These are phyloP conservation scores for Ophiocordyceps camponoti-floridani DNA, from an alignment of 2,329 filamentous ascomycete species.

Conservation along the genomic window DNA sequence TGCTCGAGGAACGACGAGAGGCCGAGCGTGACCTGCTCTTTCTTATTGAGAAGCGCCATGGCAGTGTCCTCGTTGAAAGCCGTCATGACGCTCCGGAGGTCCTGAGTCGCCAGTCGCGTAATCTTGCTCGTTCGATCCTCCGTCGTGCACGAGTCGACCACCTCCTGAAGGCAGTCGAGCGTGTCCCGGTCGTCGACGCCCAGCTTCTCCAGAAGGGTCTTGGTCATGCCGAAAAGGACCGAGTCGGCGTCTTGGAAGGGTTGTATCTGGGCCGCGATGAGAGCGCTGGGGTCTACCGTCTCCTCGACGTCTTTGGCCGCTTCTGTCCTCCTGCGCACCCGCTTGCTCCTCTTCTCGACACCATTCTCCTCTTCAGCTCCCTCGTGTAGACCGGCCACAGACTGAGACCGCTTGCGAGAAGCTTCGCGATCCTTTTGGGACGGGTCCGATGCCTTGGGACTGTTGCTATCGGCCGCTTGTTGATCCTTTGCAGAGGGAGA, in stretches of 20 bases:
- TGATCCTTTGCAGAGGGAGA: constrained; percentile 7
- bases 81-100: constrained; percentile 29
- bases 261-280: constrained; percentile 35
- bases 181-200: constrained; percentile 31
- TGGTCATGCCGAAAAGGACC: constrained; percentile 35
- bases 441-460: constrained; percentile 10
- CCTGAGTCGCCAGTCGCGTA: constrained; percentile 25
- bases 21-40: constrained; percentile 31
- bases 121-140: constrained; percentile 33
- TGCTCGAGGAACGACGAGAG: constrained; percentile 47
- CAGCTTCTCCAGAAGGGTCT: constrained; percentile 35
- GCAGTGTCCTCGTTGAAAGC: constrained; percentile 35
- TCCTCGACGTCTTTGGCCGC: constrained; percentile 41
- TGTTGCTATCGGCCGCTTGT: constrained; percentile 2
- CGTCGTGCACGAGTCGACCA: constrained; percentile 31
- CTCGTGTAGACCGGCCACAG: constrained; percentile 38
- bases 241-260: constrained; percentile 38
- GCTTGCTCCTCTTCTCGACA: constrained; percentile 45
- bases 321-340: constrained; percentile 32
- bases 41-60: constrained; percentile 32
- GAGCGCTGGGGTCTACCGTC: constrained; percentile 29
- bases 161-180: constrained; percentile 25
- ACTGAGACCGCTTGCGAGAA: constrained; percentile 45
- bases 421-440: constrained; percentile 16
- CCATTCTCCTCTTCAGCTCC: constrained; percentile 36